These are phyloP conservation scores for Chrysochromulina tobinii DNA, from an alignment of 78 protist species.

Conservation along the genomic window DNA sequence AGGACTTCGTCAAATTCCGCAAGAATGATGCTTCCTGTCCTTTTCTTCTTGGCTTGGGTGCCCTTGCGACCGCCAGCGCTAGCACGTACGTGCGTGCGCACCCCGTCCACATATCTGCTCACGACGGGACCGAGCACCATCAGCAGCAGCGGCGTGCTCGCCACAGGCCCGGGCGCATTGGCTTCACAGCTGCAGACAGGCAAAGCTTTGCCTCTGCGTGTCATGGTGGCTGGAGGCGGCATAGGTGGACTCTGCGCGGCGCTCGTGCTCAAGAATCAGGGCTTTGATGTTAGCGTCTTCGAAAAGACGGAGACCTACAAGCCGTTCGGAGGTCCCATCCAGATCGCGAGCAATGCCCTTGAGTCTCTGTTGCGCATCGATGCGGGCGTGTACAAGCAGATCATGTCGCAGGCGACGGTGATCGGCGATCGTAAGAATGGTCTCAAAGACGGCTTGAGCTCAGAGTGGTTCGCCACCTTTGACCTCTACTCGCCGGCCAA, in stretches of 20 bases:
- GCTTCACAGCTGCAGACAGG: too few species aligned
- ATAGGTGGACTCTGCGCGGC: slow-evolving; percentile 27
- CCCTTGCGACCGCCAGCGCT: too few species aligned
- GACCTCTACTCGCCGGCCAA: background rate
- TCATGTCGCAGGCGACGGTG: background rate
- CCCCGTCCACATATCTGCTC: too few species aligned
- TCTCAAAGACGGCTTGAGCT: slow-evolving; percentile 17
- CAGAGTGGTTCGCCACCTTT: background rate
- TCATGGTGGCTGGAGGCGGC: slow-evolving; percentile 21
- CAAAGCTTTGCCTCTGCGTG: background rate
- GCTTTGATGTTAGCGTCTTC: background rate
- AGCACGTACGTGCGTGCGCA: too few species aligned
- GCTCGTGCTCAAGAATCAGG: background rate
- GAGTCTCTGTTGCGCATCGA: background rate
- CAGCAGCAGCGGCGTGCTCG: too few species aligned
- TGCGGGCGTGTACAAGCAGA: background rate
- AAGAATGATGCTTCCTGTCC: too few species aligned
- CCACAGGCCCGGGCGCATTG: too few species aligned
- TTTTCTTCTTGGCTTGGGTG: too few species aligned
- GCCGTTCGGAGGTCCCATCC: slow-evolving; percentile 34
- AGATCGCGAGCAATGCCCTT: slow-evolving; percentile 6
- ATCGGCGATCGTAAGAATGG: slow-evolving; percentile 25
- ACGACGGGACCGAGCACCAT: too few species aligned
- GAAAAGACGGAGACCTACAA: background rate
- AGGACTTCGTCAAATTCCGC: too few species aligned